phyloP scores from a whole-genome alignment of 495 filamentous ascomycete genomes.

The Thermochaetoides thermophila region DNA sequence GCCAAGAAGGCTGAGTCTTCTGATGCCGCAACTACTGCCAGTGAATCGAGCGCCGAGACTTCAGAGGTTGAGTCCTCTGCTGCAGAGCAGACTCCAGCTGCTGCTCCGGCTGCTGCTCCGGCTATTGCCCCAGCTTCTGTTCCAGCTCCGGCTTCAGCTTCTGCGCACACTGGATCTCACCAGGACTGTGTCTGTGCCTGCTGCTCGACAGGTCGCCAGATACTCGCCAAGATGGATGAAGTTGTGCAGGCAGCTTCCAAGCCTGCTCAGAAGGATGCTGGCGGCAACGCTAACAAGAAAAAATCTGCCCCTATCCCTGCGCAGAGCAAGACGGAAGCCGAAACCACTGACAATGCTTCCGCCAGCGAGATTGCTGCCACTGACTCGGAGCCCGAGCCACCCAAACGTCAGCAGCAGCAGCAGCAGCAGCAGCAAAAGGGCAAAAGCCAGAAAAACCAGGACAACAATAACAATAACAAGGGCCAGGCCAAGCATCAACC shows the following conservation, averaged over 20 bases:
- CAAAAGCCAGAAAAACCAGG: constrained; percentile 1
- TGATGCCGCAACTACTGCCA: no score
- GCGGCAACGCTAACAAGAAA: constrained; percentile 2
- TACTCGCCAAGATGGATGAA: constrained; percentile 4
- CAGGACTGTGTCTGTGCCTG: constrained; percentile 2
- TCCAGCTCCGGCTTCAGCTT: no score
- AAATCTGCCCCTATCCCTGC: neutral
- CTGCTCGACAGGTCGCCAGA: constrained; percentile 1
- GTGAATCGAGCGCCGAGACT: constrained; percentile 1
- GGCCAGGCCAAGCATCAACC: neutral
- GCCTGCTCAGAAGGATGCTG: neutral
- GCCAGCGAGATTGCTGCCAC: neutral
- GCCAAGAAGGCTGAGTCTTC: neutral
- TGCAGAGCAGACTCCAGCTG: no score
- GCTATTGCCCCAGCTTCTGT: no score
- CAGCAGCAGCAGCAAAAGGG: neutral
- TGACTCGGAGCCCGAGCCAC: neutral
- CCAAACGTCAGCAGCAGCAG: neutral
- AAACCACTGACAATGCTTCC: neutral
- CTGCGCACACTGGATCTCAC: no score
- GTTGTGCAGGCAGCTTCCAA: no score
- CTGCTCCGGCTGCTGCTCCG: no score
- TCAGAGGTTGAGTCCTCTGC: neutral
- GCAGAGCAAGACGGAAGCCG: constrained; percentile 5
- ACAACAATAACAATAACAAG: constrained; percentile 7